Conservation (phyloP, 768 basidiomycete genomes). For the Vararia minispora region DNA sequence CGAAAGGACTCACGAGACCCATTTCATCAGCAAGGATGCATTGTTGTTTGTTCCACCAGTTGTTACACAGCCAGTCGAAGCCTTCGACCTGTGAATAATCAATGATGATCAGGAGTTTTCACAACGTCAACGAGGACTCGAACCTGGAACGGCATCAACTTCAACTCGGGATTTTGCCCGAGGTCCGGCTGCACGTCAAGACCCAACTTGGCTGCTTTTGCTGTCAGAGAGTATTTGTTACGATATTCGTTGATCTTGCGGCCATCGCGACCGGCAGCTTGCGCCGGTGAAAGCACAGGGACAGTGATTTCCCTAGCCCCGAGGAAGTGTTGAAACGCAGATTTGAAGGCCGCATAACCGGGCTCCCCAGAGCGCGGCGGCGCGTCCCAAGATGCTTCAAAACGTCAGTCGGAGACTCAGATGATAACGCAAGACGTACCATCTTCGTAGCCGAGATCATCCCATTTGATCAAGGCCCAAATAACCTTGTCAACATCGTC, state of each 20-base stretch:
- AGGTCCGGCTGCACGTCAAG: slow-evolving; percentile 43
- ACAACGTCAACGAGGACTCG: not conserved
- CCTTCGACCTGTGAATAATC: slow-evolving; percentile 46
- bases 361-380: slow-evolving; percentile 54
- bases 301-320: slow-evolving; percentile 50
- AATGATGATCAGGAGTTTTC: slow-evolving; percentile 3
- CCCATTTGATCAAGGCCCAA: slow-evolving; percentile 90
- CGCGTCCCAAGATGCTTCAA: slow-evolving; percentile 84
- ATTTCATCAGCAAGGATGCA: slow-evolving; percentile 97
- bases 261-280: slow-evolving; percentile 34
- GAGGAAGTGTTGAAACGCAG: slow-evolving; percentile 59
- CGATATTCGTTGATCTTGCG: slow-evolving; percentile 49
- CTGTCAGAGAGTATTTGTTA: slow-evolving; percentile 30
- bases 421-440: slow-evolving; percentile 34
- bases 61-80: slow-evolving; percentile 75
- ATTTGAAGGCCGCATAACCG: slow-evolving; percentile 51
- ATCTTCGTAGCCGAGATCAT: slow-evolving; percentile 86
- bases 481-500: slow-evolving; percentile 51
- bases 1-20: slow-evolving; percentile 55
- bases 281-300: slow-evolving; percentile 31
- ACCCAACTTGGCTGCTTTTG: slow-evolving; percentile 31
- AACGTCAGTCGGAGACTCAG: not conserved
- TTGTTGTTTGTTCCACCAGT: slow-evolving; percentile 80
- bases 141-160: slow-evolving; percentile 85
- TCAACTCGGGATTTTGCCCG: slow-evolving; percentile 51